Conservation (phyloP, 1,284 basidiomycete genomes). For the Pseudomicrostroma phylloplanum region DNA sequence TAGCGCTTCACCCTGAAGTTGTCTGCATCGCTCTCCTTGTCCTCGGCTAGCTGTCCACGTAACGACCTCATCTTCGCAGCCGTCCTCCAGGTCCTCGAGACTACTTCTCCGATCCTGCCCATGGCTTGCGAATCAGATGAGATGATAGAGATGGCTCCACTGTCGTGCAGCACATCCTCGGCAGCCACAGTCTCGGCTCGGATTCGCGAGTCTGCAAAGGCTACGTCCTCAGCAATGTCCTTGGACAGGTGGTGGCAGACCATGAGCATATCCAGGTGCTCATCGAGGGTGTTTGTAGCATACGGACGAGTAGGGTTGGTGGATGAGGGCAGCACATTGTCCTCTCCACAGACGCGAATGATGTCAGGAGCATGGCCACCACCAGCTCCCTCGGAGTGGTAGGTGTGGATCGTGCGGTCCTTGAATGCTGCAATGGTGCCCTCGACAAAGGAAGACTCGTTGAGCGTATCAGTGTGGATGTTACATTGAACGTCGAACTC, state of each 20-base stretch:
- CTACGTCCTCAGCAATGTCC: constrained; percentile 71
- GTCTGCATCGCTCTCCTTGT: constrained; percentile 59
- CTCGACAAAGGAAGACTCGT: constrained; percentile 72
- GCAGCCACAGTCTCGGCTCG: constrained; percentile 94
- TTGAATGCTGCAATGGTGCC: constrained; percentile 89
- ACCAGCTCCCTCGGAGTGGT: constrained; percentile 46
- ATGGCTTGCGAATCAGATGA: constrained; percentile 93
- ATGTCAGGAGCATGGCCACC: constrained; percentile 98
- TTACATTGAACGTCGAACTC: constrained; percentile 94
- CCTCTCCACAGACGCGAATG: constrained; percentile 82
- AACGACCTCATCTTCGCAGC: constrained; percentile 86
- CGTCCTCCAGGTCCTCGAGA: constrained; percentile 89
- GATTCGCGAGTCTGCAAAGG: constrained; percentile 95
- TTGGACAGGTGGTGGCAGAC: constrained; percentile 56
- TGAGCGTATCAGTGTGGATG: constrained; percentile 85
- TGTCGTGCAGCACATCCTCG: constrained; percentile 92
- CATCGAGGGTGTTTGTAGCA: constrained; percentile 85
- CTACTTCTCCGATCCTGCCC: constrained; percentile 88
- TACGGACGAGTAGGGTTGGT: constrained; percentile 96
- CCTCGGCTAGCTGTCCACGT: constrained; percentile 63
- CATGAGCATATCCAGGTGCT: constrained; percentile 98
- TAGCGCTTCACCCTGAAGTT: constrained; percentile 97
- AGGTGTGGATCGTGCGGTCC: constrained; percentile 83
- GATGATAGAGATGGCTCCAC: constrained; percentile 89
- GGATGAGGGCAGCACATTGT: constrained; percentile 91